phyloP scores from a whole-genome alignment of 2,329 filamentous ascomycete species.

The Colletotrichum abscissum region DNA sequence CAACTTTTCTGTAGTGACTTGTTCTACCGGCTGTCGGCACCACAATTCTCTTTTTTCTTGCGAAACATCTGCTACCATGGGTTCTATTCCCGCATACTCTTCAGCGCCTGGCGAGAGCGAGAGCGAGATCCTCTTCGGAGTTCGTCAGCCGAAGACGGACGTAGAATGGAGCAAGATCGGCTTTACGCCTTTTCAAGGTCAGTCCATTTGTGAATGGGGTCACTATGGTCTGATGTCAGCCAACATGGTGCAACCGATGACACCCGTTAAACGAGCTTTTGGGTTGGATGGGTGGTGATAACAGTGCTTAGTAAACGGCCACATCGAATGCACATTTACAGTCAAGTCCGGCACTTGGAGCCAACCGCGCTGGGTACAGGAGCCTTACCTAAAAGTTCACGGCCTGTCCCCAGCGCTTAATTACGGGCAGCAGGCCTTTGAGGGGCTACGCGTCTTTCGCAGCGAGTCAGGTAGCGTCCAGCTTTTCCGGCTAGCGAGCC shows the following conservation, averaged over 20 bases:
- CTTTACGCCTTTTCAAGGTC: background rate
- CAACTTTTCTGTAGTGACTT: background rate
- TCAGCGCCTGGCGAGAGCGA: background rate
- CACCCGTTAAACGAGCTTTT: background rate
- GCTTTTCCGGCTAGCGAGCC: background rate
- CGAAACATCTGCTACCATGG: background rate
- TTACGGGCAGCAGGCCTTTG: background rate
- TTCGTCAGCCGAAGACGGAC: background rate
- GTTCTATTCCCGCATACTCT: background rate
- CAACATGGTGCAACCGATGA: background rate
- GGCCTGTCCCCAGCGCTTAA: background rate
- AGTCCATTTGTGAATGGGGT: background rate
- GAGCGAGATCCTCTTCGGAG: background rate
- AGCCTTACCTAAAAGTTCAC: background rate
- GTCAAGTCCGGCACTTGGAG: background rate
- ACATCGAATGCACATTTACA: background rate
- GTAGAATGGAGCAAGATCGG: background rate
- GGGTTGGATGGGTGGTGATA: background rate
- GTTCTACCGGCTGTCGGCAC: background rate
- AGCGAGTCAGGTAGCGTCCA: background rate
- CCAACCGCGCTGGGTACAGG: background rate
- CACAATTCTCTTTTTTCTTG: background rate
- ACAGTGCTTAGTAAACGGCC: background rate
- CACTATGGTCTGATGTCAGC: background rate
- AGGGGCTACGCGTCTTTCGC: background rate